Evolutionary conservation across 306 rosid genomes (phyloP).

Genomic region (Cicer bijugum): DNA sequence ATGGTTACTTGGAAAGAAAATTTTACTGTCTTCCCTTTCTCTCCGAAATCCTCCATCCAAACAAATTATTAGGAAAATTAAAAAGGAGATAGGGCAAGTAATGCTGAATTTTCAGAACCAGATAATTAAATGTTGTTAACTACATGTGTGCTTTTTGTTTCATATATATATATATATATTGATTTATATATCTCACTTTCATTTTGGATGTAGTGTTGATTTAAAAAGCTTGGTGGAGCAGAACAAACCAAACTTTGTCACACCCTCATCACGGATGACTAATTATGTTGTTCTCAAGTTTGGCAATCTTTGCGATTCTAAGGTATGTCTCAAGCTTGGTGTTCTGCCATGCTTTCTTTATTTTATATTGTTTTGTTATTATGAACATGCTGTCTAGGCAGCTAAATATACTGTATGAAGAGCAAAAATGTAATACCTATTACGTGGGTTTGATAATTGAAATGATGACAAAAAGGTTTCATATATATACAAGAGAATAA

Average conservation of each 20-base stretch:
- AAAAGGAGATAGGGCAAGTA: background rate
- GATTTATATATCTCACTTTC: constrained; percentile 34
- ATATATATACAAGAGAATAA: no score
- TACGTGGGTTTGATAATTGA: no score
- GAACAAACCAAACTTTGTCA: constrained; percentile 82
- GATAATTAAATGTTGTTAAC: constrained; percentile 16
- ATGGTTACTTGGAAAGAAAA: background rate
- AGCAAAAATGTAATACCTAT: background rate
- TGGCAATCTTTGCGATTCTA: constrained; percentile 62
- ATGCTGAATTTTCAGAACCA: constrained; percentile 1
- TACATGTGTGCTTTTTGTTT: constrained; percentile 9
- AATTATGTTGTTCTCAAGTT: constrained; percentile 87
- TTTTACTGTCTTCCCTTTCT: background rate
- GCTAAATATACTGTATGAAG: background rate
- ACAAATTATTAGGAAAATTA: background rate
- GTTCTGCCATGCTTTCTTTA: constrained; percentile 17
- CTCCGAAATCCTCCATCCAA: constrained; percentile 1
- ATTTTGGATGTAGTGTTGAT: constrained; percentile 74
- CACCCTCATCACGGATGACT: constrained; percentile 89
- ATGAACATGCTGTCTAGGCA: background rate
- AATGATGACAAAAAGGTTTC: no score
- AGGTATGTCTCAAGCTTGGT: constrained; percentile 52
- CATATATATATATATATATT: background rate
- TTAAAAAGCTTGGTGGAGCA: constrained; percentile 88
- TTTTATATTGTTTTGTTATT: constrained; percentile 19